Conservation (phyloP, 371 early-diverging fungal species). For the Lichtheimia corymbifera region DNA sequence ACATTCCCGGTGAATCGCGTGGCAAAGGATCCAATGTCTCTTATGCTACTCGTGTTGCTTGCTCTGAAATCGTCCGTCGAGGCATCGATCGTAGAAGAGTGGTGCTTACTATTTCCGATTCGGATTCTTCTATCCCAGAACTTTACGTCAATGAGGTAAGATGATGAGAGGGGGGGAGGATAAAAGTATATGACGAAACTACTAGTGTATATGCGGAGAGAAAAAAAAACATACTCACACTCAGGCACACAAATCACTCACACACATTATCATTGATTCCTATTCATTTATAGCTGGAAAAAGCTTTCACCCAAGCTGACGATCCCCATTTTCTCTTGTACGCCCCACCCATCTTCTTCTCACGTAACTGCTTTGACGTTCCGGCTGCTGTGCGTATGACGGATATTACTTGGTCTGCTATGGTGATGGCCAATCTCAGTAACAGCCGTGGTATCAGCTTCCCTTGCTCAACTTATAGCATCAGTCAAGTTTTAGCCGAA, state of each 20-base stretch:
- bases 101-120: slow-evolving; percentile 60
- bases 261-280: neutral
- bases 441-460: slow-evolving; percentile 63
- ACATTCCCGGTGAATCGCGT: slow-evolving; percentile 72
- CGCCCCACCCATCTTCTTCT: slow-evolving; percentile 78
- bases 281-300: slow-evolving; percentile 26
- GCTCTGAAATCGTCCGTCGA: slow-evolving; percentile 29
- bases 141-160: slow-evolving; percentile 37
- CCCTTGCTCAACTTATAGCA: slow-evolving; percentile 78
- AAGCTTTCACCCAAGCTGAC: slow-evolving; percentile 35
- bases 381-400: slow-evolving; percentile 76
- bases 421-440: slow-evolving; percentile 78
- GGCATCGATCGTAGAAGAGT: slow-evolving; percentile 45
- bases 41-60: slow-evolving; percentile 61
- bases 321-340: slow-evolving; percentile 58
- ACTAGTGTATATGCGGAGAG: too few species aligned
- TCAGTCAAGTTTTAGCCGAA: slow-evolving; percentile 70
- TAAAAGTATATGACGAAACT: too few species aligned
- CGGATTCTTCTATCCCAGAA: slow-evolving; percentile 48
- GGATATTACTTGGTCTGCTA: slow-evolving; percentile 79
- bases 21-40: slow-evolving; percentile 80
- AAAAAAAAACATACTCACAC: neutral
- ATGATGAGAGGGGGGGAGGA: neutral
- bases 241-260: neutral
- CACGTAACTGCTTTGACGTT: slow-evolving; percentile 72